Base-by-base conservation (phyloP, 1,284 basidiomycete species). In the Apiotrichum brassicae region DNA sequence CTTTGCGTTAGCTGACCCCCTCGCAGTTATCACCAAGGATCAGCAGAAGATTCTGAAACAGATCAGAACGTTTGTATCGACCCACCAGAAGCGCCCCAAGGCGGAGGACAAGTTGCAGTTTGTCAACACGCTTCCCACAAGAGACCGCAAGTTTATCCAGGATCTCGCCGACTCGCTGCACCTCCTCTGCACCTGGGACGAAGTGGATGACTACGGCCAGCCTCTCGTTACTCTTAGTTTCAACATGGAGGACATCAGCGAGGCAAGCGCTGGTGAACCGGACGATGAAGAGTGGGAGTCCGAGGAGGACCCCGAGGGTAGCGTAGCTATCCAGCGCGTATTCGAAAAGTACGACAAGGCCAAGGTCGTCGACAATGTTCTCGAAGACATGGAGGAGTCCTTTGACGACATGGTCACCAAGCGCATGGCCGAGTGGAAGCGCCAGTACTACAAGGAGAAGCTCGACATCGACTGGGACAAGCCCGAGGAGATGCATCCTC, bases 361-460 rank as follows among this genome's bases (percentile, higher is more conserved):
- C 16, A 84, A 82, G 37, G 81, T 90, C 13, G 75, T 79, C 59
- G 78, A 79, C 48, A 82, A 83, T 37, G 81, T 68, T 7, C 65
- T 83, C 37, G 82, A 82, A 53, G 84, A 83, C 43, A 86, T 87
- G 62, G 88, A 91, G 59, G 81, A 82, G 49, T 78, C 85, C 45
- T 78, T 90, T 63, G 85, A 90, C 65, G 71, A 78, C 60, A 82
- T 81, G 36, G 59, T 94, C 30, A 79, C 82, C 58, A 82, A 86
- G 62, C 90, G 87, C 75, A 88, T 98, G 84, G 82, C 83, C 41
- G 83, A 87, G 59, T 97, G 91, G 90, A 98, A 98, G 77, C 76
- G 81, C 51, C 75, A 73, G 3, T 97, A 98, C 75, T 99, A 98
- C 75, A 79, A 80, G 78, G 89, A 88, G 51, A 97, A 97, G 74